These are phyloP conservation scores for Entonaema liquescens DNA, from an alignment of 495 filamentous ascomycete species.

Conservation along the genomic window DNA sequence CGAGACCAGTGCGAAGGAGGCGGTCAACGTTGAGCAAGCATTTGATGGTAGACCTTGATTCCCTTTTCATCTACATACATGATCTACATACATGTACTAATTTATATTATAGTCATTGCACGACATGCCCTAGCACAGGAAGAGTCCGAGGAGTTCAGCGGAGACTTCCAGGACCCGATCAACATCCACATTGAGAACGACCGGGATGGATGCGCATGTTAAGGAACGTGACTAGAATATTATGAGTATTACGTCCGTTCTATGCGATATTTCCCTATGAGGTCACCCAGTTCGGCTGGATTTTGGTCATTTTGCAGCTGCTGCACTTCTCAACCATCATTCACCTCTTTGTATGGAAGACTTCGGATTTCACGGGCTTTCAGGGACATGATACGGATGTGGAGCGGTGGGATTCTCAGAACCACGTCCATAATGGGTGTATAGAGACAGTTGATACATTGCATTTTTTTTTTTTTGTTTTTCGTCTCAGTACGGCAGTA, in stretches of 20 bases:
- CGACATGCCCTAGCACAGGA: slow-evolving; percentile 95
- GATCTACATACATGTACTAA: slow-evolving; percentile 13
- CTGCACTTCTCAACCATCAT: slow-evolving; percentile 35
- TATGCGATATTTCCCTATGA: neutral
- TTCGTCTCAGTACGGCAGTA: slow-evolving; percentile 6
- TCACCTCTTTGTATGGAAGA: slow-evolving; percentile 29
- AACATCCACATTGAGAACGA: slow-evolving; percentile 95
- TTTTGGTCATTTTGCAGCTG: neutral
- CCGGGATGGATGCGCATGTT: slow-evolving; percentile 92
- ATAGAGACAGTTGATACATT: slow-evolving; percentile 33
- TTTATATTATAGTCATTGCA: slow-evolving; percentile 78
- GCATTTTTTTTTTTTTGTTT: slow-evolving; percentile 12
- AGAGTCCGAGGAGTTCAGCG: slow-evolving; percentile 90
- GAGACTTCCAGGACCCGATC: slow-evolving; percentile 96
- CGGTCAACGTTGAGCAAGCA: slow-evolving; percentile 96
- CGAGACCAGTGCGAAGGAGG: slow-evolving; percentile 99
- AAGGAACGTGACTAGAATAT: slow-evolving; percentile 19
- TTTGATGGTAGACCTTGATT: slow-evolving; percentile 78
- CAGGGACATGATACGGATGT: slow-evolving; percentile 11
- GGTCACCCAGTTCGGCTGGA: neutral
- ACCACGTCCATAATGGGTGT: slow-evolving; percentile 26
- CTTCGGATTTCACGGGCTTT: slow-evolving; percentile 18
- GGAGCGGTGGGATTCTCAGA: slow-evolving; percentile 5
- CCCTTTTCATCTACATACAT: neutral
- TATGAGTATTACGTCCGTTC: neutral